Conservation (phyloP, 2,329 filamentous ascomycete genomes). For the Diaporthe aspalathi region DNA sequence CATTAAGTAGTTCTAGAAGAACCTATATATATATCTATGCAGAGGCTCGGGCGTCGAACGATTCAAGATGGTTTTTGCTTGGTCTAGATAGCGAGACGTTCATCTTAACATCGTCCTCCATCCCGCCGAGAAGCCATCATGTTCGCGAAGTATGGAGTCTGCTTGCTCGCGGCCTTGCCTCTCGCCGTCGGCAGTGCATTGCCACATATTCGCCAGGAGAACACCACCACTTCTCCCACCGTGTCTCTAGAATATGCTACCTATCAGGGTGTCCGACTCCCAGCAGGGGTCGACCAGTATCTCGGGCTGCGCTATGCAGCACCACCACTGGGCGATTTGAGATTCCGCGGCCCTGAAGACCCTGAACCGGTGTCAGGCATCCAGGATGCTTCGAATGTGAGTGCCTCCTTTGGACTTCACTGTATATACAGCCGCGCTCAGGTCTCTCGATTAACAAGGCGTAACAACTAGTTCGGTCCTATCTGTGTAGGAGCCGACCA, state of each 20-base stretch:
- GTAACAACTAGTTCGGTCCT: slow-evolving; percentile 53
- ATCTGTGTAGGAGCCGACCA: slow-evolving; percentile 54
- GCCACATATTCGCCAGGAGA: not conserved
- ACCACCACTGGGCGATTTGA: slow-evolving; percentile 71
- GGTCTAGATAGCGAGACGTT: not conserved
- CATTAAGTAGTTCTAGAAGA: slow-evolving; percentile 7
- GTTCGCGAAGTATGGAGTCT: slow-evolving; percentile 3
- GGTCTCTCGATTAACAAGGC: not conserved
- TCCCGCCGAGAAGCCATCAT: not conserved
- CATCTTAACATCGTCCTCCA: not conserved
- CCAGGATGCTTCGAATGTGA: slow-evolving; percentile 61
- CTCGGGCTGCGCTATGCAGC: slow-evolving; percentile 81
- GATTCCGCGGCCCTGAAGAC: slow-evolving; percentile 76
- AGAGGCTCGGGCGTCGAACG: not conserved
- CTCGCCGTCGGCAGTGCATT: not conserved
- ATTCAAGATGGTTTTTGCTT: not conserved
- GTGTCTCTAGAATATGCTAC: slow-evolving; percentile 76
- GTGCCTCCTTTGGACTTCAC: slow-evolving; percentile 50
- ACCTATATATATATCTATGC: slow-evolving; percentile 1
- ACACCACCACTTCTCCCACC: slow-evolving; percentile 40
- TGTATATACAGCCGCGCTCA: not conserved
- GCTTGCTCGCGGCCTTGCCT: not conserved
- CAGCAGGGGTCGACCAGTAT: slow-evolving; percentile 75
- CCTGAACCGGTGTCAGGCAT: slow-evolving; percentile 58
- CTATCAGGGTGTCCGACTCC: slow-evolving; percentile 68